These are phyloP conservation scores for Beauveria medogensis DNA, from an alignment of 2,329 filamentous ascomycete species.

Conservation along the genomic window DNA sequence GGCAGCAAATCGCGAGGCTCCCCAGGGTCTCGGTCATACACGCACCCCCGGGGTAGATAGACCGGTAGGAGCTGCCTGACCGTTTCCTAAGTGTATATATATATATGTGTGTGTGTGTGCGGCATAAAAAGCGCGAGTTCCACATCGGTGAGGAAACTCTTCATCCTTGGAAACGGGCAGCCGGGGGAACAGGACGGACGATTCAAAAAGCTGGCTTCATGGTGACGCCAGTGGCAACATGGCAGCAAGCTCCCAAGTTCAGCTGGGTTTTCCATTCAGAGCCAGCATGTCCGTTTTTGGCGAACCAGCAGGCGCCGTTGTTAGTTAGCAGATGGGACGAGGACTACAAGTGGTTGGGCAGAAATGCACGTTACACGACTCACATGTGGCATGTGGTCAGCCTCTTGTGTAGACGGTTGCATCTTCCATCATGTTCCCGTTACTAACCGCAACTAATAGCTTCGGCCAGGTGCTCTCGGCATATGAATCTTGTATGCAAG, in stretches of 20 bases:
- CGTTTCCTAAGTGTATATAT: not conserved
- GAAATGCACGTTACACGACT: conserved; percentile 3
- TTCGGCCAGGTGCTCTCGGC: not conserved
- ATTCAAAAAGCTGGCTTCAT: not conserved
- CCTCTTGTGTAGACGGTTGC: not conserved
- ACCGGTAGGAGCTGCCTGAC: not conserved
- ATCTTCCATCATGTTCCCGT: not conserved
- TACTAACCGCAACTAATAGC: not conserved
- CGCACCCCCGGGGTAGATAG: not conserved
- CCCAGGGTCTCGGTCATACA: not conserved
- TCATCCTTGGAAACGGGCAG: not conserved
- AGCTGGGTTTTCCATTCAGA: not conserved
- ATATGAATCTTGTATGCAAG: not conserved
- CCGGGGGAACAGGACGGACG: not conserved
- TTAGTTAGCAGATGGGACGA: not conserved
- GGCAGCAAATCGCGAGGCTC: not conserved
- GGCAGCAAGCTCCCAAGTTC: not conserved
- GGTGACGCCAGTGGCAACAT: not conserved
- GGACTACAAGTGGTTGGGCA: not conserved
- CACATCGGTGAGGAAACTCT: conserved; percentile 5
- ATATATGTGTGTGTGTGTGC: not conserved
- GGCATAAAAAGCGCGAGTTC: not conserved
- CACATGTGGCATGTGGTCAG: not conserved
- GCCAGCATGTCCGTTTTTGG: not conserved
- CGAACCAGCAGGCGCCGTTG: not conserved